A percentile compares a stretch with the other conserved stretches of the same genome.
Evolutionary conservation across 495 filamentous ascomycete genomes (phyloP).

Genomic region (Penicillium egyptiacum): DNA sequence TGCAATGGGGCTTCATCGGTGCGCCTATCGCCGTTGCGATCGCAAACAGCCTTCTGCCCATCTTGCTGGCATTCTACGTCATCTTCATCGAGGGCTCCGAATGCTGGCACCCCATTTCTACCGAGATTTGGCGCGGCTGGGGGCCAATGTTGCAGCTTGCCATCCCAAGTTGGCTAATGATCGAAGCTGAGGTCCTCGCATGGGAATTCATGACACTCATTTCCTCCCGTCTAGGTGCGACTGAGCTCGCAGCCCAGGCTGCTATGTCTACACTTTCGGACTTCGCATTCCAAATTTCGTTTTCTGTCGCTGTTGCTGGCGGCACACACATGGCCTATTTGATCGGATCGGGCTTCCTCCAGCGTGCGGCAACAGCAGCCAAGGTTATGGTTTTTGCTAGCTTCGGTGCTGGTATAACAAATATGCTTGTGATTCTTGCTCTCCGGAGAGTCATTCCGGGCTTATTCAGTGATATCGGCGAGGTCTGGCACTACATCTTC

Average conservation of each 20-base stretch:
- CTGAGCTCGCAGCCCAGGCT: conserved; percentile 57
- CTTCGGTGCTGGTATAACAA: conserved; percentile 33
- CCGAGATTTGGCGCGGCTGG: conserved; percentile 51
- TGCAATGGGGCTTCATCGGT: conserved; percentile 58
- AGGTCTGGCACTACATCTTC: conserved; percentile 32
- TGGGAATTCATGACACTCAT: conserved; percentile 58
- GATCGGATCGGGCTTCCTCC: conserved; percentile 49
- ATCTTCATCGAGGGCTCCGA: conserved; percentile 46
- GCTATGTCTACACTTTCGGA: conserved; percentile 54
- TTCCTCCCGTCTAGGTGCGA: conserved; percentile 44
- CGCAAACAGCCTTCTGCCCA: conserved; percentile 52
- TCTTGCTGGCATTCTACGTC: conserved; percentile 54
- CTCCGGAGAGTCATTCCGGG: conserved; percentile 22
- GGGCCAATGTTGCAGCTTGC: conserved; percentile 57
- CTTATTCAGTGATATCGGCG: conserved; percentile 40
- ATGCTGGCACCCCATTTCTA: conserved; percentile 58
- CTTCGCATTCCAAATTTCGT: conserved; percentile 61
- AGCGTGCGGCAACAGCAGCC: conserved; percentile 32
- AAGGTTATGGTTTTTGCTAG: conserved; percentile 9
- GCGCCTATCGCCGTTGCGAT: conserved; percentile 57
- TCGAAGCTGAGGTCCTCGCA: conserved; percentile 57
- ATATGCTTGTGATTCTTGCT: conserved; percentile 18
- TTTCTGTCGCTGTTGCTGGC: conserved; percentile 60
- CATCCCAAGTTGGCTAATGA: conserved; percentile 56
- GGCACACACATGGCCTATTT: conserved; percentile 66